A percentile compares a stretch with the other conserved stretches of the same genome.
Evolutionary conservation across 2,329 filamentous ascomycete genomes (phyloP).

Genomic region (Aspergillus brunneoviolaceus): DNA sequence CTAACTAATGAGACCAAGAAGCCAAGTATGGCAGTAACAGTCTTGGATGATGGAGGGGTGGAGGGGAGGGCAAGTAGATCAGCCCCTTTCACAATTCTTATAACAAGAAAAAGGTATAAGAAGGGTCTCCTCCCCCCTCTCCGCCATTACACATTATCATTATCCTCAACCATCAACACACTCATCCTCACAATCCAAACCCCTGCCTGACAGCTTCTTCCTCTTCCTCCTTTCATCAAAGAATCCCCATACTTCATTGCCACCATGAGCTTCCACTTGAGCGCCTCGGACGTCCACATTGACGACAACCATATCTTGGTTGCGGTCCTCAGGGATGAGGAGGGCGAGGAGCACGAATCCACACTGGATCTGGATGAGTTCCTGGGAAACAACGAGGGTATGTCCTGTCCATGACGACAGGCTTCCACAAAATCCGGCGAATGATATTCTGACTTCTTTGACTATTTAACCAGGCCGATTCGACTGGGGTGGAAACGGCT

Average conservation of each 20-base stretch:
- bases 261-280: conserved; percentile 18
- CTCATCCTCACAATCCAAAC: neutral
- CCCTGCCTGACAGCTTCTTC: neutral
- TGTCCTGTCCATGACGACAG: neutral
- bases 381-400: conserved; percentile 20
- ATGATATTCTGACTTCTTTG: neutral
- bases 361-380: conserved; percentile 10
- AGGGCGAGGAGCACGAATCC: conserved; percentile 5
- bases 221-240: neutral
- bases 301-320: conserved; percentile 10
- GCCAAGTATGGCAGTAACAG: conserved; percentile 1
- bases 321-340: conserved; percentile 3
- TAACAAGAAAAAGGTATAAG: conserved; percentile 6
- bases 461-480: conserved; percentile 11
- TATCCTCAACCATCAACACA: neutral
- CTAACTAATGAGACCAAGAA: conserved; percentile 13
- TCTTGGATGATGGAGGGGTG: neutral
- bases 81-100: neutral
- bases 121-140: neutral
- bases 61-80: neutral
- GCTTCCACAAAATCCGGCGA: neutral
- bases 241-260: neutral
- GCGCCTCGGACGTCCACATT: conserved; percentile 15
- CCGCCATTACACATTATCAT: neutral
- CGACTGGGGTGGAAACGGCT: conserved; percentile 16